Percentiles rank a stretch among this genome's conserved stretches.
phyloP scores from a whole-genome alignment of 2,329 filamentous ascomycete genomes.

The Thelonectria discophora region DNA sequence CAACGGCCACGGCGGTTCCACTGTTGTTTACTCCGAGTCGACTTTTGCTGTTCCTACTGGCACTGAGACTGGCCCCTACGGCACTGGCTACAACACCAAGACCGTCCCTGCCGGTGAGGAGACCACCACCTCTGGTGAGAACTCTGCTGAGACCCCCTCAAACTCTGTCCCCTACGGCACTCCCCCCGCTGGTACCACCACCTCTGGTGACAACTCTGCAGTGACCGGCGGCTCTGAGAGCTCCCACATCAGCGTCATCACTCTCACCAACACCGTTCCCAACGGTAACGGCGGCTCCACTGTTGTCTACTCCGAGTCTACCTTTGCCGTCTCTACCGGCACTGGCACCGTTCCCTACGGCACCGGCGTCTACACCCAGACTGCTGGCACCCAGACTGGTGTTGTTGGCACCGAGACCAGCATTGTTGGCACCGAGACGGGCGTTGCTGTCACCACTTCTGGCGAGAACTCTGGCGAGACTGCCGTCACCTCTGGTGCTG shows the following conservation, averaged over 20 bases:
- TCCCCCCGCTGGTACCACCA: neutral
- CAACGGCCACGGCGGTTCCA: slow-evolving; percentile 17
- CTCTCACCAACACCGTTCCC: slow-evolving; percentile 27
- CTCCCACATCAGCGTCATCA: slow-evolving; percentile 24
- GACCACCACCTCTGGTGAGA: slow-evolving; percentile 17
- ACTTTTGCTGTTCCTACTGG: slow-evolving; percentile 26
- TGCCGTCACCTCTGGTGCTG: slow-evolving; percentile 4
- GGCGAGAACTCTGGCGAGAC: slow-evolving; percentile 15
- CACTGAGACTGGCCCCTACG: slow-evolving; percentile 4
- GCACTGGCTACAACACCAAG: neutral
- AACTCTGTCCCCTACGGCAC: neutral
- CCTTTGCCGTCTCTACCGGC: slow-evolving; percentile 27
- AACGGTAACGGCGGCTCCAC: slow-evolving; percentile 32
- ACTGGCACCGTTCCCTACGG: neutral
- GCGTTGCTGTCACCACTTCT: slow-evolving; percentile 12
- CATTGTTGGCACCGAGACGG: no score
- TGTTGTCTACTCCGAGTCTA: slow-evolving; percentile 27
- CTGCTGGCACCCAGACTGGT: no score
- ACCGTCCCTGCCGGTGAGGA: slow-evolving; percentile 4
- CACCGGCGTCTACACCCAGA: slow-evolving; percentile 6
- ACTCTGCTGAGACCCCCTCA: slow-evolving; percentile 6
- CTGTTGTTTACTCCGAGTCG: slow-evolving; percentile 18
- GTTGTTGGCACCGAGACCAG: slow-evolving; percentile 1
- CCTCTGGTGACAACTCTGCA: slow-evolving; percentile 18
- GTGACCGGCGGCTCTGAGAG: slow-evolving; percentile 10